These are phyloP conservation scores for Trametes meyenii DNA, from an alignment of 768 basidiomycete species.

Conservation along the genomic window DNA sequence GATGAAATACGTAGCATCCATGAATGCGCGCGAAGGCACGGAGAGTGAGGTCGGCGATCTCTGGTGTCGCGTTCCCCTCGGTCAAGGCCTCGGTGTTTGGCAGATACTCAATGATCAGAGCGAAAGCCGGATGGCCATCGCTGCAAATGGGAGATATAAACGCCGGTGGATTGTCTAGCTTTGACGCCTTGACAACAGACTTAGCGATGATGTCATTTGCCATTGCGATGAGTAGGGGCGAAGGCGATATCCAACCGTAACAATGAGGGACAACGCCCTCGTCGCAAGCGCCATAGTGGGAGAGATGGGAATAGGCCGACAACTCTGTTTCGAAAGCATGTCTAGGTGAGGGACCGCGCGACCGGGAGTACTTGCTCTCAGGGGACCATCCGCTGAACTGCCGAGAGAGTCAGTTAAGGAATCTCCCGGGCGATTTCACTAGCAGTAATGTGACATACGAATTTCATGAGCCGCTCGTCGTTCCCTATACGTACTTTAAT, in stretches of 20 bases:
- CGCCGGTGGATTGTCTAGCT: neutral
- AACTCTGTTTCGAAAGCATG: slow-evolving; percentile 11
- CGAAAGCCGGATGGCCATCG: neutral
- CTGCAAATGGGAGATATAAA: slow-evolving; percentile 4
- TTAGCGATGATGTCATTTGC: neutral
- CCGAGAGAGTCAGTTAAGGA: neutral
- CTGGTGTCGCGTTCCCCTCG: neutral
- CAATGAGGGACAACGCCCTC: slow-evolving; percentile 19
- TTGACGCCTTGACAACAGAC: neutral
- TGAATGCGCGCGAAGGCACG: neutral
- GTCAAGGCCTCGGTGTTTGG: neutral
- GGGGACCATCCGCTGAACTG: neutral
- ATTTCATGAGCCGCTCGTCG: no score
- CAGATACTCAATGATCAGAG: neutral
- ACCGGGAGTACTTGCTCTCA: neutral
- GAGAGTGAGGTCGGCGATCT: neutral
- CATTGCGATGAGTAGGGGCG: neutral
- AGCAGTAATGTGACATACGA: no score
- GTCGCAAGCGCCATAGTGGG: slow-evolving; percentile 17
- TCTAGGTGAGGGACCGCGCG: neutral
- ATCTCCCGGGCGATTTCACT: no score
- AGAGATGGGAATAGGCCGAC: slow-evolving; percentile 20
- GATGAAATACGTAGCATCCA: neutral
- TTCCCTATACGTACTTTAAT: no score
- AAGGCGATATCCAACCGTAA: slow-evolving; percentile 27